Conservation (phyloP, 2,329 filamentous ascomycete species). For the Coleophoma eucalyptorum region DNA sequence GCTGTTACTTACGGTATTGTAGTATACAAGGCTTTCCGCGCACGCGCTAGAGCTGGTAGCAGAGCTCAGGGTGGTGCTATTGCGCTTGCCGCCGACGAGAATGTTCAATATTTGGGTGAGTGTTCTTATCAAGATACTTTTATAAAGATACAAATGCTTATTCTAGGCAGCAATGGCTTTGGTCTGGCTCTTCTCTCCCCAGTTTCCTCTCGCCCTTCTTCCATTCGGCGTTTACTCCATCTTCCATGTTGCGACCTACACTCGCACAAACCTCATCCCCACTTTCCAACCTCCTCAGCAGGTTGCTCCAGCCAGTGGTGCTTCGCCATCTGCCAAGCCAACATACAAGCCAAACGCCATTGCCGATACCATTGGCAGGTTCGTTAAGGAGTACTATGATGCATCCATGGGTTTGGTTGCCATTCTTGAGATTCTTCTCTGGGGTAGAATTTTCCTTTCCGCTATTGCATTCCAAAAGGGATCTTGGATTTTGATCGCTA, state of each 20-base stretch:
- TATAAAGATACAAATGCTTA: slow-evolving; percentile 19
- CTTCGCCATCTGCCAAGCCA: slow-evolving; percentile 53
- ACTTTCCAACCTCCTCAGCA: slow-evolving; percentile 68
- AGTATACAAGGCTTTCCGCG: slow-evolving; percentile 94
- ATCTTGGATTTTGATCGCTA: slow-evolving; percentile 79
- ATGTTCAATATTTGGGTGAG: slow-evolving; percentile 95
- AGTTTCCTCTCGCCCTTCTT: slow-evolving; percentile 85
- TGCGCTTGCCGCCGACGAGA: slow-evolving; percentile 79
- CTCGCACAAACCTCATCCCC: slow-evolving; percentile 88
- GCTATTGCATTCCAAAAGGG: slow-evolving; percentile 85
- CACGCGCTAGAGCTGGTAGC: slow-evolving; percentile 71
- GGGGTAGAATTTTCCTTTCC: slow-evolving; percentile 76
- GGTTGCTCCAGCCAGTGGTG: slow-evolving; percentile 47
- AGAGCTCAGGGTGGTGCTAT: slow-evolving; percentile 54
- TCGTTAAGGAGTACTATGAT: slow-evolving; percentile 98
- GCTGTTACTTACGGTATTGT: slow-evolving; percentile 95
- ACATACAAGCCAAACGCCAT: slow-evolving; percentile 49
- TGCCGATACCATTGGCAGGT: slow-evolving; percentile 80
- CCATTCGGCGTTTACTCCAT: slow-evolving; percentile 96
- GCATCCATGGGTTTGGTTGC: slow-evolving; percentile 91
- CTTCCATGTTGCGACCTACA: slow-evolving; percentile 98
- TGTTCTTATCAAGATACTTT: slow-evolving; percentile 12
- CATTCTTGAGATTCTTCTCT: slow-evolving; percentile 80
- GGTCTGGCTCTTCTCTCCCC: slow-evolving; percentile 88
- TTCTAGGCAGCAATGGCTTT: slow-evolving; percentile 72